phyloP scores from a whole-genome alignment of 495 filamentous ascomycete genomes.

The Neurospora tetraspora region DNA sequence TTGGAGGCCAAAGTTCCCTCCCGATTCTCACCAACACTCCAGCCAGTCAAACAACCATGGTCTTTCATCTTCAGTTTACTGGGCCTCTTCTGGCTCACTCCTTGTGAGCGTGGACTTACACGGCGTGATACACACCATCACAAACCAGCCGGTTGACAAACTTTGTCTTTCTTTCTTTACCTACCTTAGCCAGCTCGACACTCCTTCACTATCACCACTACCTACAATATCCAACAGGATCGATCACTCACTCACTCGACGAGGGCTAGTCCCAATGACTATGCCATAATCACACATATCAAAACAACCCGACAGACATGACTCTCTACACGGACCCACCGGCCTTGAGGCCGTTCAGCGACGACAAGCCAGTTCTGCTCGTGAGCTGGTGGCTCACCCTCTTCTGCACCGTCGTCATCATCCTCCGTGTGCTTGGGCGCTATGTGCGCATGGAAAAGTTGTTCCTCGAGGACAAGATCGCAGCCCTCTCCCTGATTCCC shows the following conservation, averaged over 20 bases:
- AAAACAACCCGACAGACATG: constrained; percentile 17
- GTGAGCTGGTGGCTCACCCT: constrained; percentile 88
- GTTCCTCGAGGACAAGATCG: constrained; percentile 79
- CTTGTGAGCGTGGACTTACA: neutral
- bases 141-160: neutral
- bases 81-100: neutral
- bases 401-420: constrained; percentile 69
- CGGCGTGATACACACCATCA: neutral
- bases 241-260: neutral
- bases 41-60: neutral
- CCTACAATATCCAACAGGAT: neutral
- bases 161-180: neutral
- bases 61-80: neutral
- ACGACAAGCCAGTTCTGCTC: constrained; percentile 68
- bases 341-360: constrained; percentile 34
- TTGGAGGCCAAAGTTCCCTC: neutral
- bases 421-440: constrained; percentile 64
- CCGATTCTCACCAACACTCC: neutral
- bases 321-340: constrained; percentile 50
- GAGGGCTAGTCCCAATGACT: neutral
- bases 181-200: neutral
- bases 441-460: constrained; percentile 71
- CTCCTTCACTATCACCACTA: neutral
- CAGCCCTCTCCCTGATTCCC: constrained; percentile 68
- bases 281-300: neutral